Evolutionary conservation across 352 stramenopile species (phyloP).

Genomic region (Pythium graminicola): DNA sequence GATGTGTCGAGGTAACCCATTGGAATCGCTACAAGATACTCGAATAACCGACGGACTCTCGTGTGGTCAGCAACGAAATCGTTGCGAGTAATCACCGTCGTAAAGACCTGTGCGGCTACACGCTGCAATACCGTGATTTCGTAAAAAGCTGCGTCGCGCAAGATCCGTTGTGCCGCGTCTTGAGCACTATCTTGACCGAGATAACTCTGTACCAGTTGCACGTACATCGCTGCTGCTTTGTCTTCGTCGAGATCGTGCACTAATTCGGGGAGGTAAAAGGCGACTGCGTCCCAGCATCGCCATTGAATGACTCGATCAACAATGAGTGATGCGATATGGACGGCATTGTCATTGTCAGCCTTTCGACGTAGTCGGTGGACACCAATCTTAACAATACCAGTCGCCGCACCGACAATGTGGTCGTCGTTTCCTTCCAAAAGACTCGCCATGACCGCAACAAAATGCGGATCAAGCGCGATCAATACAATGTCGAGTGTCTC

Average conservation of each 20-base stretch:
- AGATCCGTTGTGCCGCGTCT: constrained; percentile 27
- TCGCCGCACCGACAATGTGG: constrained; percentile 17
- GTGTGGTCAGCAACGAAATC: neutral
- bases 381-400: constrained; percentile 73
- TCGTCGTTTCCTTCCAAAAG: constrained; percentile 27
- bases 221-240: constrained; percentile 10
- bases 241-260: constrained; percentile 27
- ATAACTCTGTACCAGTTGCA: constrained; percentile 14
- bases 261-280: constrained; percentile 65
- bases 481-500: constrained; percentile 50
- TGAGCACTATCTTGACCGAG: constrained; percentile 4
- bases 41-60: constrained; percentile 8
- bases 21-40: constrained; percentile 19
- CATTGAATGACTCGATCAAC: constrained; percentile 52
- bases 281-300: constrained; percentile 64
- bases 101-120: constrained; percentile 36
- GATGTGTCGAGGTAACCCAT: constrained; percentile 11
- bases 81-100: neutral
- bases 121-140: constrained; percentile 52
- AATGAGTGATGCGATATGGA: constrained; percentile 33
- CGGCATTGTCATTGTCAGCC: constrained; percentile 10
- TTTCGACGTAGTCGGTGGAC: constrained; percentile 50
- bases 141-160: constrained; percentile 76
- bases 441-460: constrained; percentile 28
- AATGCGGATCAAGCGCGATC: constrained; percentile 28